Percentiles rank a stretch among this genome's conserved stretches.
These are phyloP conservation scores for Calonectria hawksworthii DNA, from an alignment of 2,329 filamentous ascomycete species.

Conservation along the genomic window DNA sequence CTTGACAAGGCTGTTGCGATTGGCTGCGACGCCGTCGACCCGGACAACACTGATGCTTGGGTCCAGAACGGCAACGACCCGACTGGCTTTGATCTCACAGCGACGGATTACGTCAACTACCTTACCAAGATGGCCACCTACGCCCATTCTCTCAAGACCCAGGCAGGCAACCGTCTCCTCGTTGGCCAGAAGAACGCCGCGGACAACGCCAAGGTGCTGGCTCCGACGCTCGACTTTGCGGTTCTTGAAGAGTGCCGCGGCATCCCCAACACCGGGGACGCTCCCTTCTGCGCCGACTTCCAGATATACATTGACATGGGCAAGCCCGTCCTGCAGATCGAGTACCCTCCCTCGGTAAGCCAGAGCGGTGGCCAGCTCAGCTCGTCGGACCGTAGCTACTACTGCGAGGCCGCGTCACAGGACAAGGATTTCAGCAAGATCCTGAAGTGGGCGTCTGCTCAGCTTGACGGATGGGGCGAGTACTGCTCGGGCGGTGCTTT, in stretches of 20 bases:
- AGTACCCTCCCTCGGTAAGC: conserved; percentile 49
- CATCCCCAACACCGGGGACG: conserved; percentile 34
- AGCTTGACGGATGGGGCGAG: conserved; percentile 51
- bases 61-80: conserved; percentile 43
- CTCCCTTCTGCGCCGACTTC: conserved; percentile 49
- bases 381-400: conserved; percentile 42
- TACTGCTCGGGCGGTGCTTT: conserved; percentile 47
- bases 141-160: conserved; percentile 47
- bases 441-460: conserved; percentile 50
- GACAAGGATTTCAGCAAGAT: conserved; percentile 50
- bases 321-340: conserved; percentile 52
- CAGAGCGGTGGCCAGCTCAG: conserved; percentile 39
- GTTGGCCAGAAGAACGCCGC: conserved; percentile 53
- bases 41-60: conserved; percentile 53
- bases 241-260: conserved; percentile 54
- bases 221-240: conserved; percentile 49
- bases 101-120: conserved; percentile 48
- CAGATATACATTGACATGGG: conserved; percentile 45
- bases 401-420: conserved; percentile 41
- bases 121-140: conserved; percentile 47
- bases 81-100: conserved; percentile 47
- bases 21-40: conserved; percentile 53
- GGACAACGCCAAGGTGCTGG: conserved; percentile 43
- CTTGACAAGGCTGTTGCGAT: conserved; percentile 44
- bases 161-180: conserved; percentile 42